Evolutionary conservation across 2,329 filamentous ascomycete genomes (phyloP).

Genomic region (Fusarium penzigii): DNA sequence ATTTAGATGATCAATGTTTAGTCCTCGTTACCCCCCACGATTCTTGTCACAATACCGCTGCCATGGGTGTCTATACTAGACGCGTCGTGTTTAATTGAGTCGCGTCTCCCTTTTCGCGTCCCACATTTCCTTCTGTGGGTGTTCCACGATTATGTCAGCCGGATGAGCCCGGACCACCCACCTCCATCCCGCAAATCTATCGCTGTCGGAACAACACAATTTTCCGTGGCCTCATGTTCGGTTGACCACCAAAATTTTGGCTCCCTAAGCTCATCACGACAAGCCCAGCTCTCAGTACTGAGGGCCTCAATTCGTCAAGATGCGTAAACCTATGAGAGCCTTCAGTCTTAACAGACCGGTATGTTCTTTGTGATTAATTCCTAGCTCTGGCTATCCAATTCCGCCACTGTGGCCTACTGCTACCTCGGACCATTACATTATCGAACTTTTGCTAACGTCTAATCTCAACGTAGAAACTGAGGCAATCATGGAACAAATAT

Average conservation of each 20-base stretch:
- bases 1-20: constrained; percentile 2
- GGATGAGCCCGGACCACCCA: not conserved
- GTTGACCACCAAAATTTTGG: constrained; percentile 34
- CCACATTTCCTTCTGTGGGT: constrained; percentile 14
- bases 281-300: constrained; percentile 26
- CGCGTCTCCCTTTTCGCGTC: constrained; percentile 19
- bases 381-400: constrained; percentile 7
- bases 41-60: constrained; percentile 11
- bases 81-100: constrained; percentile 34
- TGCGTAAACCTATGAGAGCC: constrained; percentile 61
- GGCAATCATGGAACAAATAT: constrained; percentile 97
- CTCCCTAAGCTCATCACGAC: constrained; percentile 24
- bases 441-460: constrained; percentile 14
- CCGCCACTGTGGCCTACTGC: not conserved
- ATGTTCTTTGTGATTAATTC: constrained; percentile 34
- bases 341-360: constrained; percentile 68
- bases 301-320: constrained; percentile 39
- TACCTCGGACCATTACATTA: too few relatives aligned
- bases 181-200: not conserved
- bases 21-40: constrained; percentile 9
- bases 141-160: constrained; percentile 25
- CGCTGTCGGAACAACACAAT: constrained; percentile 26
- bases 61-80: constrained; percentile 13
- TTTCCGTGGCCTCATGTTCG: constrained; percentile 29
- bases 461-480: constrained; percentile 68